These are phyloP conservation scores for Populus hybrid DNA, from an alignment of 441 rosid species.

Conservation along the genomic window DNA sequence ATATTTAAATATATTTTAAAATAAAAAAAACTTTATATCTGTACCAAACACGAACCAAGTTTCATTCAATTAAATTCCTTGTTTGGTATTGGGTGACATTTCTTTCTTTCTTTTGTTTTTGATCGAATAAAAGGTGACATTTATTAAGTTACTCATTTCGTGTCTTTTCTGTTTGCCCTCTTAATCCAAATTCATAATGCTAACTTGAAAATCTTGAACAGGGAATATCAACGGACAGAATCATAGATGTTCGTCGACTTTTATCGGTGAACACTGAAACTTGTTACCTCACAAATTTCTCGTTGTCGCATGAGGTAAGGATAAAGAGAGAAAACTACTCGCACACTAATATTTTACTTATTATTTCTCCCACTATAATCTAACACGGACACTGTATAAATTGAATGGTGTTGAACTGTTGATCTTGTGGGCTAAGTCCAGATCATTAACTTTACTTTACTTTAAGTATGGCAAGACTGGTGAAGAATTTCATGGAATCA, in stretches of 20 bases:
- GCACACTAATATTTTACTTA: background rate
- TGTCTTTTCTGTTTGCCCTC: background rate
- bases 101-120: background rate
- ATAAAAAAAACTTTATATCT: too few relatives aligned
- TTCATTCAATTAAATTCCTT: too few relatives aligned
- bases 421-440: background rate
- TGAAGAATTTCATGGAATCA: too few relatives aligned
- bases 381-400: background rate
- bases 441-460: too few relatives aligned
- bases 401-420: background rate
- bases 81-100: background rate
- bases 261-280: slow-evolving; percentile 46
- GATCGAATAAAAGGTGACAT: background rate
- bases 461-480: too few relatives aligned
- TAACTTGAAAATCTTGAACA: slow-evolving; percentile 23
- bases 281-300: slow-evolving; percentile 51
- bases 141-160: background rate
- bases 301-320: slow-evolving; percentile 52
- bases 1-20: too few relatives aligned
- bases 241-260: slow-evolving; percentile 51
- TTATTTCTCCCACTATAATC: background rate
- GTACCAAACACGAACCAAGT: too few relatives aligned
- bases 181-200: background rate
- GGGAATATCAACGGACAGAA: slow-evolving; percentile 75
- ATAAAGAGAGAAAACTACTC: background rate